Percentiles rank a stretch among this genome's conserved stretches.
Conservation (phyloP, 2,329 filamentous ascomycete species). For the Elsinoe ampelina region DNA sequence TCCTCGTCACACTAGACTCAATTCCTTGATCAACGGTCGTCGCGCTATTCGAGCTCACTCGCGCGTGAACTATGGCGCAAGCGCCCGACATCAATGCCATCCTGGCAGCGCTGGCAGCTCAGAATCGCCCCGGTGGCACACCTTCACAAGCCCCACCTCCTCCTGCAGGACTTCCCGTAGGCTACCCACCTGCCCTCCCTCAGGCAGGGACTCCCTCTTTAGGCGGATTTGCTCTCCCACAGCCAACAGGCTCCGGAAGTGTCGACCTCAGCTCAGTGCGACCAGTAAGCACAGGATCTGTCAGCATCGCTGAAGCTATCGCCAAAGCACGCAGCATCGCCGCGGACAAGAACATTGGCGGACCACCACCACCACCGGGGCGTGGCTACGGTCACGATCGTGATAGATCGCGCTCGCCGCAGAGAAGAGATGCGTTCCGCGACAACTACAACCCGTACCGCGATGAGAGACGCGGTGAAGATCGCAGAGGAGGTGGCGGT, state of each 20-base stretch:
- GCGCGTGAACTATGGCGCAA: conserved; percentile 32
- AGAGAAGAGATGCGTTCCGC: conserved; percentile 59
- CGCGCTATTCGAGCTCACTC: not conserved
- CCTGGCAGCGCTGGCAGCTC: conserved; percentile 44
- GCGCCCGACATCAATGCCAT: conserved; percentile 43
- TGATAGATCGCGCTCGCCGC: conserved; percentile 61
- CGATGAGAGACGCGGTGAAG: conserved; percentile 69
- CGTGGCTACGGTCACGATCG: conserved; percentile 53
- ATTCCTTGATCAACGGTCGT: not conserved
- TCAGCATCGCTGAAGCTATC: conserved; percentile 75
- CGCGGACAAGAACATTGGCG: conserved; percentile 60
- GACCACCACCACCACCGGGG: conserved; percentile 33
- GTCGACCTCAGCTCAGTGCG: conserved; percentile 73
- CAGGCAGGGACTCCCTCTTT: conserved; percentile 34
- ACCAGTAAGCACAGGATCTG: conserved; percentile 68
- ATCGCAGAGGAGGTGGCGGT: conserved; percentile 40
- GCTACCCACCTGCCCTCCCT: conserved; percentile 32
- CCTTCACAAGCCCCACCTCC: conserved; percentile 34
- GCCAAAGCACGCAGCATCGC: conserved; percentile 77
- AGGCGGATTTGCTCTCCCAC: conserved; percentile 47
- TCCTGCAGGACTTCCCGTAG: conserved; percentile 36
- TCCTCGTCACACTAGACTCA: not conserved
- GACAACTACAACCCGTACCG: conserved; percentile 74
- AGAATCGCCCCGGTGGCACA: conserved; percentile 40
- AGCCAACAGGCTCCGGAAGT: conserved; percentile 63